Evolutionary conservation across 148 eudicot genomes (phyloP).

Genomic region (Amaranthus cruentus): DNA sequence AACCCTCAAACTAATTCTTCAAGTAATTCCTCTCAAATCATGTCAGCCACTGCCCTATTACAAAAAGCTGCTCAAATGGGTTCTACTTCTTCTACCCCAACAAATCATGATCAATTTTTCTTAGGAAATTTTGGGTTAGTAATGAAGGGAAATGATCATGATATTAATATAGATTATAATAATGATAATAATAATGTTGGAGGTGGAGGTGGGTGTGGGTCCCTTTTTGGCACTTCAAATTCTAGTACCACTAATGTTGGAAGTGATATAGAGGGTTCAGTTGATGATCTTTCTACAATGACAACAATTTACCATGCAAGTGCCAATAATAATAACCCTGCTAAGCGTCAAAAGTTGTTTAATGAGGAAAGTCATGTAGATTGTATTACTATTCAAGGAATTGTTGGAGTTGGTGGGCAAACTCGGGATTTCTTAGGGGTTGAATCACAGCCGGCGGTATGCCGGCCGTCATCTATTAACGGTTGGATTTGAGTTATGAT

Average conservation of each 20-base stretch:
- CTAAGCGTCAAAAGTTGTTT: slow-evolving; percentile 43
- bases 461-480: slow-evolving; percentile 56
- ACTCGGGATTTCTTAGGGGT: slow-evolving; percentile 88
- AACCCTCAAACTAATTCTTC: slow-evolving; percentile 14
- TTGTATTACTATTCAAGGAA: background rate
- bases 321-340: slow-evolving; percentile 22
- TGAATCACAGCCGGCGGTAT: slow-evolving; percentile 38
- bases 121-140: slow-evolving; percentile 39
- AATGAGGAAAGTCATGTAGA: slow-evolving; percentile 25
- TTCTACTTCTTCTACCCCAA: slow-evolving; percentile 32
- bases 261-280: slow-evolving; percentile 39
- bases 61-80: slow-evolving; percentile 86
- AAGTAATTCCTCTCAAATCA: slow-evolving; percentile 27
- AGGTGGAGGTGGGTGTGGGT: slow-evolving; percentile 20
- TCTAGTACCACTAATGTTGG: slow-evolving; percentile 10
- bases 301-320: slow-evolving; percentile 27
- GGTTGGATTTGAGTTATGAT: slow-evolving; percentile 53
- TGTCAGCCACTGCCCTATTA: slow-evolving; percentile 84
- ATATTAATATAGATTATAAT: slow-evolving; percentile 1
- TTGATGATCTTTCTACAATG: slow-evolving; percentile 34
- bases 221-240: slow-evolving; percentile 20
- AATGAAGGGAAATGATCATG: slow-evolving; percentile 16
- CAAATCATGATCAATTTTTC: slow-evolving; percentile 27
- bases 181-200: slow-evolving; percentile 20
- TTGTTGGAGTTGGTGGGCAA: slow-evolving; percentile 36